phyloP scores from a whole-genome alignment of 495 filamentous ascomycete species.

The Penicillium subrubescens region DNA sequence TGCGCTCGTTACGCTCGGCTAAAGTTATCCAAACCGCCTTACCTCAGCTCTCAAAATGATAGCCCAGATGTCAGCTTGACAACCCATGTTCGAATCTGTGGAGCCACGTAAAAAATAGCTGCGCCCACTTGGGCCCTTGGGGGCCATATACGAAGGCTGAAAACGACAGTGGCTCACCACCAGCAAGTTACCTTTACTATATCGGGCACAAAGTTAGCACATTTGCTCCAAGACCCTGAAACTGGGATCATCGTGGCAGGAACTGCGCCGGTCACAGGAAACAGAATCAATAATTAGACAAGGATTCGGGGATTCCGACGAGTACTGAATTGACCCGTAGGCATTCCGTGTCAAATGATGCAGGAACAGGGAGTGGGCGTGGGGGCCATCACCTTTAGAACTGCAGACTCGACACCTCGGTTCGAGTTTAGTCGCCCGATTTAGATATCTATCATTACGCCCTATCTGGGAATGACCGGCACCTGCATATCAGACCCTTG shows the following conservation, averaged over 20 bases:
- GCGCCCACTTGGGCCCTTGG: neutral
- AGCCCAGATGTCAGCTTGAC: conserved; percentile 17
- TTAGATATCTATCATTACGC: neutral
- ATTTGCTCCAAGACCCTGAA: neutral
- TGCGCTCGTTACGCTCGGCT: neutral
- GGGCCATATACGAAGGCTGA: neutral
- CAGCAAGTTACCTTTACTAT: too few relatives aligned
- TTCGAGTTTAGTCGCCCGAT: neutral
- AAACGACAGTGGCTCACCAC: neutral
- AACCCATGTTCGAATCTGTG: neutral
- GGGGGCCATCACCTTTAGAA: neutral
- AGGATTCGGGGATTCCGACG: neutral
- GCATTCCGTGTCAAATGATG: neutral
- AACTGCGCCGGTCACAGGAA: neutral
- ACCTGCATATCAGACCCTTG: neutral
- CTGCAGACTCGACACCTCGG: neutral
- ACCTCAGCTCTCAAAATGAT: too few relatives aligned
- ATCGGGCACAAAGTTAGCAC: neutral
- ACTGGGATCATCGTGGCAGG: neutral
- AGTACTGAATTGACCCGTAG: neutral
- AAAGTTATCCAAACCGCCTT: neutral
- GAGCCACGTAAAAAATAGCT: neutral
- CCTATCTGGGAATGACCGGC: neutral
- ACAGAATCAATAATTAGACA: neutral
- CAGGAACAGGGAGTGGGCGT: neutral